These are phyloP conservation scores for Spathaspora girioi DNA, from an alignment of 805 yeast species.

Conservation along the genomic window DNA sequence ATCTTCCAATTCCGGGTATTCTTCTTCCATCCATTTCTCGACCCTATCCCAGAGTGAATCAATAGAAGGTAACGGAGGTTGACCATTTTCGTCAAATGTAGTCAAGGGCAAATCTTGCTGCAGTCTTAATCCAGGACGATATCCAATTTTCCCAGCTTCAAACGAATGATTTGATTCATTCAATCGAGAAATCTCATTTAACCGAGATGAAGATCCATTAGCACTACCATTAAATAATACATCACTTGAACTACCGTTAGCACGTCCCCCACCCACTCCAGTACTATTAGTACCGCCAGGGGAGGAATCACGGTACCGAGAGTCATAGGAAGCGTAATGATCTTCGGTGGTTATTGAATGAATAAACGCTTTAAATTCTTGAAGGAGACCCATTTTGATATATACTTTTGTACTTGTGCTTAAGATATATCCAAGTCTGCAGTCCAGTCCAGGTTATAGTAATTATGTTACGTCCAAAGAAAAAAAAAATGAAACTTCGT, in stretches of 20 bases:
- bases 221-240: conserved; percentile 3
- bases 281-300: too few species aligned
- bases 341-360: conserved; percentile 56
- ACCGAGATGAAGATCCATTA: conserved; percentile 26
- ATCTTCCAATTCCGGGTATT: conserved; percentile 44
- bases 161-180: conserved; percentile 25
- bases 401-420: not conserved
- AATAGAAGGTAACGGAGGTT: conserved; percentile 46
- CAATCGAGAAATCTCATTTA: conserved; percentile 23
- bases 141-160: conserved; percentile 24
- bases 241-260: conserved; percentile 8
- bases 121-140: conserved; percentile 42
- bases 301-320: not conserved
- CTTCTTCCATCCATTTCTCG: conserved; percentile 41
- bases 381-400: conserved; percentile 33
- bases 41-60: conserved; percentile 43
- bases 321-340: conserved; percentile 55
- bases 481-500: not conserved
- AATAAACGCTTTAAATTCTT: conserved; percentile 34
- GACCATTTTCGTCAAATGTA: conserved; percentile 43
- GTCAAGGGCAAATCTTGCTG: conserved; percentile 42
- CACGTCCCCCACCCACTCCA: too few species aligned
- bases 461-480: not conserved
- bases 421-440: too few species aligned
- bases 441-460: not conserved